Percentiles rank a stretch among this genome's conserved stretches.
These are phyloP conservation scores for Leucocoprinus sp. DNA, from an alignment of 768 basidiomycete genomes.

Conservation along the genomic window DNA sequence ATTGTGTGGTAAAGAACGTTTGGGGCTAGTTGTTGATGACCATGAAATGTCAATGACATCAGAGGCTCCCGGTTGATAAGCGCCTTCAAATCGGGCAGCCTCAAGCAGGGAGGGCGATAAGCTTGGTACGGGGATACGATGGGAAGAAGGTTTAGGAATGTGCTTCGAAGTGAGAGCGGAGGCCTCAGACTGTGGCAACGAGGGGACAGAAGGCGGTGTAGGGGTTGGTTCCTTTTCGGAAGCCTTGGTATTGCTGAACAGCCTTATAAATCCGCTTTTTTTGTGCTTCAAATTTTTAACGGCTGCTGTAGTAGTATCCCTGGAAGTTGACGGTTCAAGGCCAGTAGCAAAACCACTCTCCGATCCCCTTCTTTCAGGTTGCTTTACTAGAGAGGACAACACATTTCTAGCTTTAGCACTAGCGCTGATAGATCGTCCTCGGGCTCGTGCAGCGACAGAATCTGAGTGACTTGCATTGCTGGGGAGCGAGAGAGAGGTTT, in stretches of 20 bases:
- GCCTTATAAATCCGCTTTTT: constrained; percentile 75
- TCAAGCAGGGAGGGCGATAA: constrained; percentile 28
- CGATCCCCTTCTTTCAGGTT: constrained; percentile 34
- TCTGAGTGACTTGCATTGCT: not conserved
- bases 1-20: constrained; percentile 25
- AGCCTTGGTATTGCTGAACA: constrained; percentile 50
- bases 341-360: constrained; percentile 23
- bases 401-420: constrained; percentile 45
- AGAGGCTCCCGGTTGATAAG: constrained; percentile 5
- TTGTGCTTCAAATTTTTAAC: constrained; percentile 58
- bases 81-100: constrained; percentile 12
- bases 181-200: constrained; percentile 15
- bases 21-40: constrained; percentile 19
- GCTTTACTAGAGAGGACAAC: constrained; percentile 35
- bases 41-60: not conserved
- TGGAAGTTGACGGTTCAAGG: constrained; percentile 4
- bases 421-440: constrained; percentile 57
- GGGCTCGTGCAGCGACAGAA: constrained; percentile 17
- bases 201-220: constrained; percentile 22
- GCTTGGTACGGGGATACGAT: constrained; percentile 36
- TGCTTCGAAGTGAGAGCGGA: constrained; percentile 10
- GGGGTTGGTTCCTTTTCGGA: constrained; percentile 48
- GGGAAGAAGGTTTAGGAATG: constrained; percentile 21
- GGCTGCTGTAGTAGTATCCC: constrained; percentile 10
- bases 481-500: constrained; percentile 2